These are phyloP conservation scores for Ceratobasidium sp. DNA, from an alignment of 1,284 basidiomycete genomes.

Conservation along the genomic window DNA sequence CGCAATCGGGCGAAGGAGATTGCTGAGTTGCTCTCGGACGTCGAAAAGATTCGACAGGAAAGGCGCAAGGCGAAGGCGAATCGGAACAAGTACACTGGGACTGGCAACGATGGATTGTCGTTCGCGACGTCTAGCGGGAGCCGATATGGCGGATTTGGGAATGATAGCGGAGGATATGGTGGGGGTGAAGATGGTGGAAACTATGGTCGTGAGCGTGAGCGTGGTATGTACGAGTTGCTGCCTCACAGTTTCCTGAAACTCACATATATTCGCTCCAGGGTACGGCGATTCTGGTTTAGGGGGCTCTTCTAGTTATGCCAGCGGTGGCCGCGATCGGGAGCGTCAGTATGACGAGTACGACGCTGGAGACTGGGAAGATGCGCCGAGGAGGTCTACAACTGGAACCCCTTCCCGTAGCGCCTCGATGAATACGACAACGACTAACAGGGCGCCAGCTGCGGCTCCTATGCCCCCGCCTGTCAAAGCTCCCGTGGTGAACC, in stretches of 20 bases:
- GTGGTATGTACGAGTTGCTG: slow-evolving; percentile 41
- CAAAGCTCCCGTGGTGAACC: slow-evolving; percentile 66
- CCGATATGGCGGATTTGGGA: slow-evolving; percentile 86
- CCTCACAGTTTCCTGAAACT: background rate
- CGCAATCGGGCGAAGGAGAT: slow-evolving; percentile 95
- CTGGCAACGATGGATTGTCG: slow-evolving; percentile 76
- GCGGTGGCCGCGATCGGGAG: slow-evolving; percentile 60
- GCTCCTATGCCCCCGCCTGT: slow-evolving; percentile 59
- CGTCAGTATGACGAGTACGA: slow-evolving; percentile 92
- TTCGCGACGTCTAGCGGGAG: slow-evolving; percentile 64
- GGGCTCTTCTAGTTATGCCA: slow-evolving; percentile 43
- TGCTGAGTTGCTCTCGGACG: slow-evolving; percentile 87
- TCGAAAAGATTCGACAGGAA: slow-evolving; percentile 90
- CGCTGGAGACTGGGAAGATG: slow-evolving; percentile 91
- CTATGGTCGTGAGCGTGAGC: slow-evolving; percentile 47
- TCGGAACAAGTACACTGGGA: slow-evolving; percentile 89
- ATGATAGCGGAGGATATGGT: slow-evolving; percentile 65
- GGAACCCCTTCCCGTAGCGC: slow-evolving; percentile 27
- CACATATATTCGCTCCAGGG: slow-evolving; percentile 17
- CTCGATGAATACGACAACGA: slow-evolving; percentile 29
- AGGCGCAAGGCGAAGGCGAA: slow-evolving; percentile 94
- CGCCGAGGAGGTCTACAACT: slow-evolving; percentile 42
- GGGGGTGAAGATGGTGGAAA: slow-evolving; percentile 60
- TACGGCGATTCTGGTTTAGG: slow-evolving; percentile 43
- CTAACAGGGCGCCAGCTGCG: slow-evolving; percentile 45